Evolutionary conservation across 768 basidiomycete species (phyloP).

Genomic region (Russula sp.): DNA sequence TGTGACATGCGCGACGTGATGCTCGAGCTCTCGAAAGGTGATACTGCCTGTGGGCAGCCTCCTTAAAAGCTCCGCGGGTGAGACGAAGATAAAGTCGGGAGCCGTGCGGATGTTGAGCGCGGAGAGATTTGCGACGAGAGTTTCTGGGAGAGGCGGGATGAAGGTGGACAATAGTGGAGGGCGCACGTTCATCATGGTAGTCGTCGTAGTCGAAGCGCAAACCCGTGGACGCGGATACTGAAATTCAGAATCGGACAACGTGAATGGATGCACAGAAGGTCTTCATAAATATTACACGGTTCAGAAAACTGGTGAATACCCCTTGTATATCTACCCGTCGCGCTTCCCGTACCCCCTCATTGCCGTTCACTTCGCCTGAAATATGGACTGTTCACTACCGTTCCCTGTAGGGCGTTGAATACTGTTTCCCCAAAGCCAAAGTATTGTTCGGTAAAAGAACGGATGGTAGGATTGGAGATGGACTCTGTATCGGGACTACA

Average conservation of each 20-base stretch:
- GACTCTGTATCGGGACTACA: constrained; percentile 56
- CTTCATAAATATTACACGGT: background rate
- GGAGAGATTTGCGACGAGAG: constrained; percentile 11
- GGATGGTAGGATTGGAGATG: constrained; percentile 74
- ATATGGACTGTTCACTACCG: constrained; percentile 81
- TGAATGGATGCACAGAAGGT: background rate
- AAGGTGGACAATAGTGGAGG: constrained; percentile 11
- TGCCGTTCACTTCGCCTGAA: constrained; percentile 56
- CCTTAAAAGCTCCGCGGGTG: constrained; percentile 6
- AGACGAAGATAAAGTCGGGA: constrained; percentile 16
- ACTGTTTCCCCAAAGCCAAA: constrained; percentile 83
- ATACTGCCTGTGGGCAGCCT: constrained; percentile 18
- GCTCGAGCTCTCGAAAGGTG: constrained; percentile 16
- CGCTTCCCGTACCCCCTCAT: constrained; percentile 20
- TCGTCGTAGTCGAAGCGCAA: background rate
- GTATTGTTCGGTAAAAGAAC: constrained; percentile 73
- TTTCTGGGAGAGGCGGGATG: constrained; percentile 15
- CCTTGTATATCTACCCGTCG: background rate
- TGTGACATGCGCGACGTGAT: constrained; percentile 16
- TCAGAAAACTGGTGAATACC: background rate
- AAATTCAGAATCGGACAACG: background rate
- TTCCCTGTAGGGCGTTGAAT: constrained; percentile 79
- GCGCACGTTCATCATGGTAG: constrained; percentile 7
- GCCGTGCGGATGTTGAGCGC: constrained; percentile 17
- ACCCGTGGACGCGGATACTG: background rate